Evolutionary conservation across 176 grass and related monocot genomes (phyloP), one percentile per base, ranked within the genome.

Genomic region (Puccinellia tenuiflora): DNA sequence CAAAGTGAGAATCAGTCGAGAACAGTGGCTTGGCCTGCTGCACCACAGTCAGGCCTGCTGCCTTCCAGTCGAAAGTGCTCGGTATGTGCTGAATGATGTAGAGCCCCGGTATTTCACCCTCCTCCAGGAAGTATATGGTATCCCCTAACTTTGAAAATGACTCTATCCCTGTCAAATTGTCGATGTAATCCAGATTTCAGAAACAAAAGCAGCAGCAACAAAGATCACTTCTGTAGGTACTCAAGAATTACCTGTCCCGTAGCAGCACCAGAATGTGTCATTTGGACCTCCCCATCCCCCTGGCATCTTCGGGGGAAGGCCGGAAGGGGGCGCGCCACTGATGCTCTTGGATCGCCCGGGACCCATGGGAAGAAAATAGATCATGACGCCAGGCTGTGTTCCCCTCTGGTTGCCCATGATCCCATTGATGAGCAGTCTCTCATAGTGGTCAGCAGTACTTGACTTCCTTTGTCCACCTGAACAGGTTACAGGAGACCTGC

Each of bases 211-310:
- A 61, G 16, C 7, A 28, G 12, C 11, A 45, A 45, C 11, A 14
- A 68, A 75, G 3, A 48, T 46, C 21, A 67, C 28, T 29, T 35
- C 5, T 1, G 3, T 21, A 34, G 31, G 20, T 56, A 22, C 74
- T 37, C 28, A 33, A 26, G 38, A 81, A 52, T 15, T 70, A 98
- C 95, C 95, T 70, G 95, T 93, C 28, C 92, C 95, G 65, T 98
- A 98, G 79, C 95, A 95, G 71, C 95, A 98, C 95, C 95, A 98
- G 79, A 98, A 98, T 8, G 95, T 94, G 62, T 92, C 51, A n/a
- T 88, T 89, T 35, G 88, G 83, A 67, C 84, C 87, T 47, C 95
- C 95, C 95, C 95, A 98, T 3, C 90, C 90, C n/a, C 93, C 90
- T 0, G 90, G 92, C 12, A 30, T 89, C 38, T 76, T 89, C 0